Conservation (phyloP, 1,284 basidiomycete genomes). For the Trichosporon ovoides region DNA sequence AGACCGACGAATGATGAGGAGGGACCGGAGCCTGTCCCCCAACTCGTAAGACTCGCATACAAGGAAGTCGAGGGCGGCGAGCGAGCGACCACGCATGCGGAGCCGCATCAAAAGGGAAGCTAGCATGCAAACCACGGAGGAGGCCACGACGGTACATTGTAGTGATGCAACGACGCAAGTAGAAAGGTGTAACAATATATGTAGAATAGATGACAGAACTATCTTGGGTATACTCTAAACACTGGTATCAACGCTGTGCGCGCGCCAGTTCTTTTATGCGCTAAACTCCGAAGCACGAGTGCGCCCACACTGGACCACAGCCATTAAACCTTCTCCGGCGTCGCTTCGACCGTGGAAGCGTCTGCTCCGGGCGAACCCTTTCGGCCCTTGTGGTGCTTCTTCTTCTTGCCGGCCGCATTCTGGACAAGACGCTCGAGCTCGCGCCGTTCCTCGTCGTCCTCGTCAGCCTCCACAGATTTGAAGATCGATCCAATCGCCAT, state of each 20-base stretch:
- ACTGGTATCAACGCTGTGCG: neutral
- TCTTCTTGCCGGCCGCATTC: slow-evolving; percentile 50
- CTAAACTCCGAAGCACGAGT: too few species aligned
- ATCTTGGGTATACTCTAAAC: slow-evolving; percentile 3
- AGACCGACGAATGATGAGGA: slow-evolving; percentile 21
- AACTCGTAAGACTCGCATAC: slow-evolving; percentile 36
- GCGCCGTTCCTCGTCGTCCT: slow-evolving; percentile 81
- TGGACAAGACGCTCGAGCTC: slow-evolving; percentile 69
- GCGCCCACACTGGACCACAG: too few species aligned
- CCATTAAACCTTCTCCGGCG: neutral
- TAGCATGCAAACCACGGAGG: too few species aligned
- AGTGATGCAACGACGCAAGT: neutral
- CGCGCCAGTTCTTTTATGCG: neutral
- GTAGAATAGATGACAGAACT: neutral
- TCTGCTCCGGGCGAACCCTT: neutral
- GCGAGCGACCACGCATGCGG: neutral
- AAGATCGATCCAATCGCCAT: slow-evolving; percentile 78
- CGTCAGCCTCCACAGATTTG: slow-evolving; percentile 74
- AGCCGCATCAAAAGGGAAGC: too few species aligned
- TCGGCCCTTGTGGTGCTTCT: slow-evolving; percentile 40
- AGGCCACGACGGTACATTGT: too few species aligned
- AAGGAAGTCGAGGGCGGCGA: neutral
- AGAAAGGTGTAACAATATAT: neutral
- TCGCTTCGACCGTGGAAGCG: neutral
- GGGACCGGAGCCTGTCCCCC: slow-evolving; percentile 31